phyloP scores from a whole-genome alignment of 768 basidiomycete species.

The Tephrocybe sp. region DNA sequence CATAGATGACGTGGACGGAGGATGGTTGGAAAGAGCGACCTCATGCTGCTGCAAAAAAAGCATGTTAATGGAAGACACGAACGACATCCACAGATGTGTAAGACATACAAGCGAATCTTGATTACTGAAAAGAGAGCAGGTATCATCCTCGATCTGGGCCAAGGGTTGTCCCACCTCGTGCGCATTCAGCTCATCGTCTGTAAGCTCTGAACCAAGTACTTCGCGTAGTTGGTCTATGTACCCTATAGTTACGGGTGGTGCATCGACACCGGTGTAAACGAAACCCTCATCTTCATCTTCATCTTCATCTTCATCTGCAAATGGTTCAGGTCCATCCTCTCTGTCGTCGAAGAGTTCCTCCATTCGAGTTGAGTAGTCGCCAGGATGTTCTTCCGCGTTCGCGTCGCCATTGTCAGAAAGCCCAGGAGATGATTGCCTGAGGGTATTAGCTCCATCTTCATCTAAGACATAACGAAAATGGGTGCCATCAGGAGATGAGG shows the following conservation, averaged over 20 bases:
- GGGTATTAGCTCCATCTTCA: conserved; percentile 22
- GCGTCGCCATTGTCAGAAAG: conserved; percentile 42
- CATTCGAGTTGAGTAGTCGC: conserved; percentile 69
- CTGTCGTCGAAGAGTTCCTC: conserved; percentile 60
- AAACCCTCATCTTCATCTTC: conserved; percentile 68
- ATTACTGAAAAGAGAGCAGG: conserved; percentile 23
- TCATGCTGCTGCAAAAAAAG: conserved; percentile 29
- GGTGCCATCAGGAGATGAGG: conserved; percentile 1
- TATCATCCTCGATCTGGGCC: conserved; percentile 33
- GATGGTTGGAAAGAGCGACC: conserved; percentile 34
- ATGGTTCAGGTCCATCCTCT: conserved; percentile 30
- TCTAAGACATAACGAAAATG: conserved; percentile 4
- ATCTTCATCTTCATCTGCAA: conserved; percentile 36
- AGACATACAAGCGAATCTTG: conserved; percentile 29
- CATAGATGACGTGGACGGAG: conserved; percentile 37
- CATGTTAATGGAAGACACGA: conserved; percentile 2
- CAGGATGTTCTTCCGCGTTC: conserved; percentile 37
- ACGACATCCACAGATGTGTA: not conserved
- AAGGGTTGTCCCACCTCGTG: conserved; percentile 48
- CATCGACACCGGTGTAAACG: conserved; percentile 72
- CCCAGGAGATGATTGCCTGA: conserved; percentile 22
- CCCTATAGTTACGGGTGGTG: conserved; percentile 42
- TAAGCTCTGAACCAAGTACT: conserved; percentile 66
- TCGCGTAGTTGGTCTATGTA: conserved; percentile 74
- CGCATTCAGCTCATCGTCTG: conserved; percentile 41